Percentiles rank a stretch among this genome's conserved stretches.
These are phyloP conservation scores for Exophiala sp. DNA, from an alignment of 2,329 filamentous ascomycete species.

Conservation along the genomic window DNA sequence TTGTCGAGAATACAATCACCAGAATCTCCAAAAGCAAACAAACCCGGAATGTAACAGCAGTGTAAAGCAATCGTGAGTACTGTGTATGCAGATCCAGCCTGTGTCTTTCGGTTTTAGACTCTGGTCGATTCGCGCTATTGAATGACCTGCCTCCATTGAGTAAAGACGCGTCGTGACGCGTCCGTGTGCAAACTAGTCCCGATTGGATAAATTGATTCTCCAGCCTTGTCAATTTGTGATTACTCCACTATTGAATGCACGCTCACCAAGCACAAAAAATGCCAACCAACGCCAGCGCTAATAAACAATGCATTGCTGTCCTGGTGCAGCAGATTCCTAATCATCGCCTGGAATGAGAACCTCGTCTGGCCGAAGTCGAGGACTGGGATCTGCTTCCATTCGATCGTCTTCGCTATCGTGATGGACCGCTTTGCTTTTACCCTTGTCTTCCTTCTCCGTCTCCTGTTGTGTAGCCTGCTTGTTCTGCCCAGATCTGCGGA, in stretches of 20 bases:
- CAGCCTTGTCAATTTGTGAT: conserved; percentile 12
- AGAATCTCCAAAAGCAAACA: not conserved
- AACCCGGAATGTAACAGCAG: not conserved
- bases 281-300: conserved; percentile 21
- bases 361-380: conserved; percentile 16
- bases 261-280: not conserved
- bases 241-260: not conserved
- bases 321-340: conserved; percentile 11
- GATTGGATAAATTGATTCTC: conserved; percentile 22
- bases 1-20: not conserved
- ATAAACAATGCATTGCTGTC: conserved; percentile 13
- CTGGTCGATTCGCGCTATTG: not conserved
- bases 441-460: conserved; percentile 12
- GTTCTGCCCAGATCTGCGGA: not conserved
- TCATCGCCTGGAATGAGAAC: conserved; percentile 18
- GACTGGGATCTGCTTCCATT: conserved; percentile 15
- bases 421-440: conserved; percentile 19
- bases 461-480: conserved; percentile 2
- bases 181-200: conserved; percentile 7
- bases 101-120: not conserved
- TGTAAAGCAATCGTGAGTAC: not conserved
- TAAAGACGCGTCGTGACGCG: conserved; percentile 2
- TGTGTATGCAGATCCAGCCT: not conserved
- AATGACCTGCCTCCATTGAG: conserved; percentile 1
- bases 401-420: conserved; percentile 21